Evolutionary conservation across 176 grass and related monocot genomes (phyloP), one percentile per base, ranked within the genome.

Genomic region (Avena eriantha): DNA sequence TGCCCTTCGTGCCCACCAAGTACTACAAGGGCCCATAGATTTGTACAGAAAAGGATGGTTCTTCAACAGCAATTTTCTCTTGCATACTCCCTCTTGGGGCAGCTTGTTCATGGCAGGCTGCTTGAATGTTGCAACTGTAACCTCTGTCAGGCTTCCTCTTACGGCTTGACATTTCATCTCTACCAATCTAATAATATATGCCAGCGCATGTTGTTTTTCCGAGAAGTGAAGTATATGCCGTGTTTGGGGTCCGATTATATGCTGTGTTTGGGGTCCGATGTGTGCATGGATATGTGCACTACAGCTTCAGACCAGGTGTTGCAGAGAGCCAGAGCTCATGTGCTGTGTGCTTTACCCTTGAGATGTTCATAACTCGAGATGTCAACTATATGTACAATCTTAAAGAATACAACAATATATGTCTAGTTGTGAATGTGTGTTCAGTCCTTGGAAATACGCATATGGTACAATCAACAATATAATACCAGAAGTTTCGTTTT

Each of bases 1-100:
- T 97, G 97, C 97, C 97, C 13, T 99, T 99, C n/a, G 97, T 99
- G 72, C 90, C 92, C 10, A 94, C 97, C 51, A 96, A 99, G 72
- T 99, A 99, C 78, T 99, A 99, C 82, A 99, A 92, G 63, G 83
- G 90, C 78, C 72, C 90, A 0, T 96, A 96, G 82, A 63, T 78
- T 78, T 77, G 77, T 82, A 76, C 70, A 85, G 59, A 88, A 18
- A 86, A 41, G 22, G 54, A 77, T 77, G 72, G 2, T 43, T 67
- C 0, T 57, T 57, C 49, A 2, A n/a, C 53, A 69, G 10, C 65
- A 23, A 22, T 86, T 83, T 77, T 86, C 73, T 83, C 31, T 77
- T 77, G 29, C 39, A 22, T 29, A 41, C 39, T 41, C 17, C 41
- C 58, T 67, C 66, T 34, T 48, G 19, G 22, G 7, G 43, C 35